Base-by-base conservation (phyloP, 148 eudicot species). In the Nyssa sinensis region DNA sequence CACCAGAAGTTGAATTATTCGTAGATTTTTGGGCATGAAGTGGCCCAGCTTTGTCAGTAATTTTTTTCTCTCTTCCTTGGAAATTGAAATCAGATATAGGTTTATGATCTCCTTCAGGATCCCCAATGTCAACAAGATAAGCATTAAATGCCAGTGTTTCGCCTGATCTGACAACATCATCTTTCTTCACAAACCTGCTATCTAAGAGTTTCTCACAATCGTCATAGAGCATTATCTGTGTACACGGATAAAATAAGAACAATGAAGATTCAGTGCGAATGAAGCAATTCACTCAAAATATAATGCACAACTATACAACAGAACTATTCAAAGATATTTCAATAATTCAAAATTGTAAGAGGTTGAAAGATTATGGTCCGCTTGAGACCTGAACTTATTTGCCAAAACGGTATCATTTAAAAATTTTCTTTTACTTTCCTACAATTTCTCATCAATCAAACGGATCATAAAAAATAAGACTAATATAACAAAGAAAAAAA, bases 71-170 rank as follows among this genome's bases (percentile, higher is more conserved):
- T 68, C 71, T 75, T 49, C 31, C 57, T 64, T 83, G 86, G 37
- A 49, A 67, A 62, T 79, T 80, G 7, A 69, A 59, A 70, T 64
- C 71, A 69, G 74, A 57, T 19, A 49, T 60, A 34, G 73, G 79
- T 32, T 79, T 74, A 32, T 64, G 65, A 63, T 29, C 81, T 35
- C 77, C 81, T 60, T 87, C 78, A 66, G 64, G 82, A 68, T 90
- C 88, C 64, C 90, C 88, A 66, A 92, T 80, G 64, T 95, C 97
- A 58, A 90, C 94, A 77, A 92, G 89, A 79, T 82, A 87, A 44
- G 96, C 78, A 74, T 76, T 69, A 74, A 88, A 89, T 62, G 86
- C 67, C 66, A 90, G n/a, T 12, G 91, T 77, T 74, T 87, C 96
- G 1, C 96, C 96, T 16, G 88, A 73, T 62, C 35, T 72, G 35